phyloP scores from a whole-genome alignment of 1,139 yeast species.

The Dujonia santamariae region DNA sequence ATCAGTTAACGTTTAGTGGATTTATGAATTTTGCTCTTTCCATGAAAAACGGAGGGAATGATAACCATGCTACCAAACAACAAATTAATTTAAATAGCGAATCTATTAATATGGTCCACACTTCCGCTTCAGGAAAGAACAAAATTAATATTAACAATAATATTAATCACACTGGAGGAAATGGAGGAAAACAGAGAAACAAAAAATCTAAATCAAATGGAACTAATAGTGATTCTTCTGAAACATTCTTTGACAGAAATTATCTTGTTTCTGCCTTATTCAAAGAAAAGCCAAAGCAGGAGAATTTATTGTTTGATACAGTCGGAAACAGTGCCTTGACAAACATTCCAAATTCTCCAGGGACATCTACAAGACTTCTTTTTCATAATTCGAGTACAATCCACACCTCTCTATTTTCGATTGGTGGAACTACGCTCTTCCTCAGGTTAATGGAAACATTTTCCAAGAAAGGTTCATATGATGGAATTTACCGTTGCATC shows the following conservation, averaged over 20 bases:
- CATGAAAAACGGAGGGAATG: slow-evolving; percentile 3
- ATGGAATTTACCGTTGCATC: slow-evolving; percentile 11
- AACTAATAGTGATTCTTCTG: neutral
- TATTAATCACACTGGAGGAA: too few relatives aligned
- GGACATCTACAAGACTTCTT: slow-evolving; percentile 13
- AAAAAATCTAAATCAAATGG: neutral
- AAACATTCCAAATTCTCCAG: slow-evolving; percentile 18
- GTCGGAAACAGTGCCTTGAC: slow-evolving; percentile 11
- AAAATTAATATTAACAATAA: too few relatives aligned
- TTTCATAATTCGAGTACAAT: slow-evolving; percentile 28
- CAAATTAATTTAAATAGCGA: neutral
- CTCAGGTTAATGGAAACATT: slow-evolving; percentile 29
- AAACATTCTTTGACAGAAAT: slow-evolving; percentile 15
- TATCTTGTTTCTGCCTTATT: slow-evolving; percentile 21
- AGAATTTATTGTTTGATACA: slow-evolving; percentile 31
- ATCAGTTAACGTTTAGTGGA: slow-evolving; percentile 27
- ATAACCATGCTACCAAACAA: neutral
- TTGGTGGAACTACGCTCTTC: slow-evolving; percentile 37
- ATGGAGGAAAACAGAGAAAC: too few relatives aligned
- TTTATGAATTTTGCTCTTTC: slow-evolving; percentile 19
- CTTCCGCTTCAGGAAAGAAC: too few relatives aligned
- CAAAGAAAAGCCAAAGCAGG: slow-evolving; percentile 18
- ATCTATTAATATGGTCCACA: too few relatives aligned
- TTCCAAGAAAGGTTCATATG: slow-evolving; percentile 12
- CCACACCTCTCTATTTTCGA: slow-evolving; percentile 28